Conservation (phyloP, 2,329 filamentous ascomycete species). For the Arthrobotrys pseudoclavata region DNA sequence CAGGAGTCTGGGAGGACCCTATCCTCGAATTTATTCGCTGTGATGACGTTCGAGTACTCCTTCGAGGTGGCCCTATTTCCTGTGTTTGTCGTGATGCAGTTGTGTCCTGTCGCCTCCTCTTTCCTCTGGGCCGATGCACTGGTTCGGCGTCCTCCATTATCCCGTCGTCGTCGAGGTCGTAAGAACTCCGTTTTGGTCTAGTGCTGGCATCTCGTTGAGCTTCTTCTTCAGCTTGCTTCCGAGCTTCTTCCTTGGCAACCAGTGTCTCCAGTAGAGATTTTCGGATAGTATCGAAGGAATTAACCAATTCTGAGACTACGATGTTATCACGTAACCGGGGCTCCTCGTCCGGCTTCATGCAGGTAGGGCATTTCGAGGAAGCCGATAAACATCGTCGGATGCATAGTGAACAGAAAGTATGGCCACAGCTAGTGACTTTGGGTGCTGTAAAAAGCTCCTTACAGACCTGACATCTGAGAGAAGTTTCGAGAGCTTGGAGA, state of each 20-base stretch:
- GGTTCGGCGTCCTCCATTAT: constrained; percentile 20
- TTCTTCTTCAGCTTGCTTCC: background rate
- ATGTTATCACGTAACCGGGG: constrained; percentile 86
- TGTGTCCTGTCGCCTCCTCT: constrained; percentile 41
- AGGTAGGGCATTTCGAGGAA: constrained; percentile 90
- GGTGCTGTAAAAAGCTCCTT: constrained; percentile 97
- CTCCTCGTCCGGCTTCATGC: constrained; percentile 83
- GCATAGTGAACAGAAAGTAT: constrained; percentile 97
- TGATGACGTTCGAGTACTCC: constrained; percentile 47
- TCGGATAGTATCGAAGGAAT: constrained; percentile 73
- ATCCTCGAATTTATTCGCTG: constrained; percentile 40
- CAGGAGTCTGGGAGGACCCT: constrained; percentile 14
- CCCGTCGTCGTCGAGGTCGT: constrained; percentile 30
- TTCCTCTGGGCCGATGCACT: constrained; percentile 20
- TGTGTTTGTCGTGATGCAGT: background rate
- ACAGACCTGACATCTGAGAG: constrained; percentile 94
- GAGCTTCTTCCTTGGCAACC: constrained; percentile 32
- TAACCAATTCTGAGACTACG: constrained; percentile 85
- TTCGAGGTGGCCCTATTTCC: constrained; percentile 8
- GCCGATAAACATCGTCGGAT: constrained; percentile 86
- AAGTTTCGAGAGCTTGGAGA: constrained; percentile 81
- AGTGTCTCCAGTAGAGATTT: constrained; percentile 61
- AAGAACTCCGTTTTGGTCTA: constrained; percentile 17
- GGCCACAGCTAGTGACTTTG: constrained; percentile 92
- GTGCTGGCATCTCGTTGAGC: constrained; percentile 7